Evolutionary conservation across 768 basidiomycete genomes (phyloP), one percentile per base, ranked within the genome.

Genomic region (Tulasnella sp.): DNA sequence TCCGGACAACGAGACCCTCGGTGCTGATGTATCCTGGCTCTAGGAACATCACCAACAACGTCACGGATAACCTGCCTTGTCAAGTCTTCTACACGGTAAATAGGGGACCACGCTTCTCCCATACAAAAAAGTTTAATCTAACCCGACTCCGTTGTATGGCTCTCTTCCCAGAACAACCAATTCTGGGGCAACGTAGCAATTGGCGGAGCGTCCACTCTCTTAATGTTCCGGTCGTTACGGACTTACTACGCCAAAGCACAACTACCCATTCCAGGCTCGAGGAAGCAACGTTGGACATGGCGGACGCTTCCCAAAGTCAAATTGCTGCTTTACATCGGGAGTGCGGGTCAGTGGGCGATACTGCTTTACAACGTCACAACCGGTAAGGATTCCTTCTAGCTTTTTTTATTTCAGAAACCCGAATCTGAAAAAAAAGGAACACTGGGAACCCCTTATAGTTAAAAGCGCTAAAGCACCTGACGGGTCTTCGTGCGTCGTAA

Each of bases 261-360:
- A 64, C 58, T 64, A 14, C 58, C 58, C 31, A 29, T 64, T 25
- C 22, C 25, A 64, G 58, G 58, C 25, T 12, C 58, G 12, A 17
- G 8, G 9, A 64, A 64, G 58, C 25, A 11, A 17, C 58, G 58
- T 0, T 64, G 29, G 58, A 34, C 58, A 2, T 64, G 58, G 58
- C 22, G 25, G 31, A 29, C 58, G 2, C 14, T 25, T 15, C 58
- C 25, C 7, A 64, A 64, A 34, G 84, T 91, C 77, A 83, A 89
- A 39, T 81, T 83, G 4, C 75, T 84, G 6, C 83, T 92, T 11
- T 80, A 89, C 7, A 19, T 88, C 34, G 79, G 91, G 71, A 89
- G 90, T 68, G 82, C 90, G 15, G 91, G 90, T 0, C 91, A 78
- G 34, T 78, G 77, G 77, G 76, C 36, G 31, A 76, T 76, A n/a